Evolutionary conservation across 2,329 filamentous ascomycete genomes (phyloP).

Genomic region (Talaromyces sp.): DNA sequence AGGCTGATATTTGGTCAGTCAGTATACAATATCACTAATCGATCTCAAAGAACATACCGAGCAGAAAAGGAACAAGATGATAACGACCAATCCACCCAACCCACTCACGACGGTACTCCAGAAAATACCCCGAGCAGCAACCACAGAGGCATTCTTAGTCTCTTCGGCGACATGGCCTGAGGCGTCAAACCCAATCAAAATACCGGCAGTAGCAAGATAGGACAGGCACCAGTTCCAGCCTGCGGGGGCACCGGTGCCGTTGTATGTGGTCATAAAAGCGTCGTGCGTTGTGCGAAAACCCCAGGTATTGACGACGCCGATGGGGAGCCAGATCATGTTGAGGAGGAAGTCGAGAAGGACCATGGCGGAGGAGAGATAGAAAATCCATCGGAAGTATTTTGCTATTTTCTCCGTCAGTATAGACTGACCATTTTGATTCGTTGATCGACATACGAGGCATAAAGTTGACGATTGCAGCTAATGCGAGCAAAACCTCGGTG

Average conservation of each 20-base stretch:
- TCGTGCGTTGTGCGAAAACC: conserved; percentile 58
- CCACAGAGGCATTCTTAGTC: conserved; percentile 55
- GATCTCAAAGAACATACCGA: conserved; percentile 36
- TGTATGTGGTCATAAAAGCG: conserved; percentile 60
- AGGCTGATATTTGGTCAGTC: conserved; percentile 38
- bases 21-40: not conserved
- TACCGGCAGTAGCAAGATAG: conserved; percentile 58
- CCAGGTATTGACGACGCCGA: conserved; percentile 53
- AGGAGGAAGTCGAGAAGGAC: conserved; percentile 58
- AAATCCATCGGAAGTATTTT: conserved; percentile 48
- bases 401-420: conserved; percentile 28
- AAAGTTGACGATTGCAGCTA: conserved; percentile 51
- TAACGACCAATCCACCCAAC: conserved; percentile 52
- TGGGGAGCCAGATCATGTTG: conserved; percentile 60
- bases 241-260: conserved; percentile 53
- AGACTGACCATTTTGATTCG: not conserved
- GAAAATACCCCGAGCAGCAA: conserved; percentile 59
- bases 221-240: conserved; percentile 63
- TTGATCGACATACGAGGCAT: conserved; percentile 46
- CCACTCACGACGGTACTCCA: conserved; percentile 58
- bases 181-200: conserved; percentile 60
- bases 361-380: conserved; percentile 48
- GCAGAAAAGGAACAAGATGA: conserved; percentile 60
- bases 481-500: conserved; percentile 50
- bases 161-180: conserved; percentile 60